A percentile compares a stretch with the other conserved stretches of the same genome.
These are phyloP conservation scores for Puccinellia tenuiflora DNA, from an alignment of 176 grass and related monocot genomes.

Conservation along the genomic window DNA sequence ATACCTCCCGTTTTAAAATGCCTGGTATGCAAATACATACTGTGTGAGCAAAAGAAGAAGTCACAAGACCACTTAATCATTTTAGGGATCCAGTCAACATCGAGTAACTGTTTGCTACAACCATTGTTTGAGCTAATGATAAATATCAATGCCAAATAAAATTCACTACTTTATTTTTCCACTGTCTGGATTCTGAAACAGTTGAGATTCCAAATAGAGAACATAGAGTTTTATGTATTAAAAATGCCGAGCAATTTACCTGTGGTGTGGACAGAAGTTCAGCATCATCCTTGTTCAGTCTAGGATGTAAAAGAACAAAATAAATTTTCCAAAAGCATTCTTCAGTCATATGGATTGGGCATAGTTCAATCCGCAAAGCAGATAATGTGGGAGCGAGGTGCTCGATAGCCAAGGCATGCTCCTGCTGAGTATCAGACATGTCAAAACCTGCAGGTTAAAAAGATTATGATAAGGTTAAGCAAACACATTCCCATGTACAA, in stretches of 20 bases:
- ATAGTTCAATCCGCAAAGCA: constrained; percentile 83
- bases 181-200: not conserved
- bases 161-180: not conserved
- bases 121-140: not conserved
- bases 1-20: not conserved
- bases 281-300: constrained; percentile 75
- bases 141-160: not conserved
- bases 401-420: constrained; percentile 76
- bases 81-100: not conserved
- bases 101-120: not conserved
- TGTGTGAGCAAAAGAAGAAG: not conserved
- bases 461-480: constrained; percentile 21
- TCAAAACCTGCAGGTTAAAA: constrained; percentile 69
- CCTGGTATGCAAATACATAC: not conserved
- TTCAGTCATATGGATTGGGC: constrained; percentile 81
- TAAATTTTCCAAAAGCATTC: constrained; percentile 98
- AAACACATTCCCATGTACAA: not conserved
- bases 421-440: constrained; percentile 82
- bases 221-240: not conserved
- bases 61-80: not conserved
- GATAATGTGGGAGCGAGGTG: constrained; percentile 69
- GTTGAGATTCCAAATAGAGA: not conserved
- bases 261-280: constrained; percentile 86
- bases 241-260: constrained; percentile 30
- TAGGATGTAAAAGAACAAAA: constrained; percentile 96